Percentiles rank a stretch among this genome's conserved stretches.
Conservation (phyloP, 257 asterid genomes). For the Przewalskia tangutica region DNA sequence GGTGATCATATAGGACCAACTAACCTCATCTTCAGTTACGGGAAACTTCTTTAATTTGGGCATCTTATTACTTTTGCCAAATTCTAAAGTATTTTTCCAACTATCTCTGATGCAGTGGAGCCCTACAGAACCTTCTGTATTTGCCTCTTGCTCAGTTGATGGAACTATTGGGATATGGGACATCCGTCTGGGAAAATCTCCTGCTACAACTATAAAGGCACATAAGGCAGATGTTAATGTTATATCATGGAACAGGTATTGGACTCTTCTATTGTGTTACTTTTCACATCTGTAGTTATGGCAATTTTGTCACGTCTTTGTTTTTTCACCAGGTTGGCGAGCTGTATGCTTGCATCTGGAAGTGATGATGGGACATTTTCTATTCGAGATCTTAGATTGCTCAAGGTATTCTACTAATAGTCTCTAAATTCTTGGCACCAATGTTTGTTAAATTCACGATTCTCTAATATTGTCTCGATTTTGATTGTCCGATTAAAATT, state of each 20-base stretch:
- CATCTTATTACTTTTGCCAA: neutral
- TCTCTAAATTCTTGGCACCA: neutral
- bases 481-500: neutral
- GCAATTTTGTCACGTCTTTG: slow-evolving; percentile 7
- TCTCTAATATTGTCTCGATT: neutral
- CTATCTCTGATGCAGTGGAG: slow-evolving; percentile 64
- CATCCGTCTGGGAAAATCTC: slow-evolving; percentile 66
- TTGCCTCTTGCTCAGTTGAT: slow-evolving; percentile 95
- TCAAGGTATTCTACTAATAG: slow-evolving; percentile 43
- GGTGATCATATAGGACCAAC: slow-evolving; percentile 18
- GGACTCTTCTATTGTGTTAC: neutral
- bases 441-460: neutral
- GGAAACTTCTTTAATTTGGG: neutral
- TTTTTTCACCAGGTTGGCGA: slow-evolving; percentile 52
- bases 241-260: slow-evolving; percentile 91
- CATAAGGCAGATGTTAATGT: slow-evolving; percentile 96
- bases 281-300: neutral
- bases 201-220: slow-evolving; percentile 63
- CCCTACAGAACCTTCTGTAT: slow-evolving; percentile 68
- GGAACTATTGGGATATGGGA: slow-evolving; percentile 83
- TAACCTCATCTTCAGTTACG: neutral
- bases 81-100: neutral
- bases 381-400: slow-evolving; percentile 74
- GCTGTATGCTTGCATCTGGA: slow-evolving; percentile 93
- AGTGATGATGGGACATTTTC: slow-evolving; percentile 92